phyloP scores from a whole-genome alignment of 2,329 filamentous ascomycete species.

The Calonectria leucothoes region DNA sequence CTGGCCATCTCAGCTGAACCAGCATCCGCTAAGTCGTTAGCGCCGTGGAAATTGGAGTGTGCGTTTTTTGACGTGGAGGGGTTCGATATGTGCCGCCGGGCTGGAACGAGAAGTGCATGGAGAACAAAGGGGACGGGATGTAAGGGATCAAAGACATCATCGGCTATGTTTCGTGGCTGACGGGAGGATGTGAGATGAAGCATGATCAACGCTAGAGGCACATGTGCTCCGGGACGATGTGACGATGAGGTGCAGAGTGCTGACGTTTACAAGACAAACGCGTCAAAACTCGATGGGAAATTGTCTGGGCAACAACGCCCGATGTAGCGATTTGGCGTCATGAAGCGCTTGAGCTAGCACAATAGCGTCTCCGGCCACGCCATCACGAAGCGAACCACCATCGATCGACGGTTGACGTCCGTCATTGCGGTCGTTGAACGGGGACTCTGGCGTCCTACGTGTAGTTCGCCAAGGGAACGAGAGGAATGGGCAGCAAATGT shows the following conservation, averaged over 20 bases:
- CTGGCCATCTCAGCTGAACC: constrained; percentile 43
- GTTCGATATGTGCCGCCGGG: background rate
- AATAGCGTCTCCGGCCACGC: background rate
- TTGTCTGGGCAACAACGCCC: background rate
- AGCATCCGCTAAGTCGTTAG: constrained; percentile 41
- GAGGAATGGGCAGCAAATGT: background rate
- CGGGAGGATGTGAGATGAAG: background rate
- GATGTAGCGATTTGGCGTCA: background rate
- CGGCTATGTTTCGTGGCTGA: background rate
- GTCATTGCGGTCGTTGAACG: constrained; percentile 12
- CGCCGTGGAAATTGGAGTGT: constrained; percentile 25
- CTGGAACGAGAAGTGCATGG: background rate
- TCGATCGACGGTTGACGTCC: constrained; percentile 11
- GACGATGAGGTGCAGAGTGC: background rate
- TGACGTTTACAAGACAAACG: constrained; percentile 9
- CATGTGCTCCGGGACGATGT: background rate
- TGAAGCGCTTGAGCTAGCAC: background rate
- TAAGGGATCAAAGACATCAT: constrained; percentile 10
- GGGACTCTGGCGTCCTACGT: background rate
- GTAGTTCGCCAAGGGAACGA: background rate
- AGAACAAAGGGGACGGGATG: constrained; percentile 24
- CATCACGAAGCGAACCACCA: background rate
- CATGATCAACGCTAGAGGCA: background rate
- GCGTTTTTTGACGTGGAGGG: constrained; percentile 6
- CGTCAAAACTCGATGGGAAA: background rate